Evolutionary conservation across 208 protist species (phyloP), one percentile per base, ranked within the genome.

Genomic region (Jaenimonas drosophilae): DNA sequence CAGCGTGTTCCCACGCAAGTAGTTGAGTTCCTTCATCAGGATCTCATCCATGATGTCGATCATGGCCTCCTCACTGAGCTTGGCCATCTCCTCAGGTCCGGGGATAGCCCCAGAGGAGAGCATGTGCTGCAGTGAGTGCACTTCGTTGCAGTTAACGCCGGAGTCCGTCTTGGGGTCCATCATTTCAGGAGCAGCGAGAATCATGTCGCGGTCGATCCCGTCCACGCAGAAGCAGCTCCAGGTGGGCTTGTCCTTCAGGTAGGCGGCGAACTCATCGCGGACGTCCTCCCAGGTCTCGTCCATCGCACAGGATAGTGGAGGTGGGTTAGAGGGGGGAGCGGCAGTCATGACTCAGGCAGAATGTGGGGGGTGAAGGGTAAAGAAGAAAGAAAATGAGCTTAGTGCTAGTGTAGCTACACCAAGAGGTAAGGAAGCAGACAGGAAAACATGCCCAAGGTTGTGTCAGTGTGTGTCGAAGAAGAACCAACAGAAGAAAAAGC

Each of bases 111-210:
- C 55, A 0, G 51, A 54, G 34, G 57, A 39, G 14, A 83, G 54
- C 7, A 86, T 47, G 38, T 54, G 32, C 17, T 76, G 36, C 26
- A 91, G 65, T 9, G 77, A 88, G 44, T 50, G 40, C 14, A 81
- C 52, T 6, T 40, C 27, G 29, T 66, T 55, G 67, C 60, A 83
- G 41, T 71, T 71, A 40, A 72, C 82, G 41, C 77, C 73, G 9
- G 76, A 66, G 58, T 91, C 82, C 44, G 82, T 91, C 66, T 91
- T 86, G 44, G 77, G 60, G 55, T 91, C 82, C 82, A 91, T 87
- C 36, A 91, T 68, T 62, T 91, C 82, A 4, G 77, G 76, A 0
- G 82, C 76, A 0, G 75, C 79, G 3, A 91, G 66, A 37, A 91
- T 78, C 37, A 73, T 52, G 56, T 91, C 82, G 58, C 74, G 72